These are phyloP conservation scores for Astraeus odoratus DNA, from an alignment of 768 basidiomycete species.

Conservation along the genomic window DNA sequence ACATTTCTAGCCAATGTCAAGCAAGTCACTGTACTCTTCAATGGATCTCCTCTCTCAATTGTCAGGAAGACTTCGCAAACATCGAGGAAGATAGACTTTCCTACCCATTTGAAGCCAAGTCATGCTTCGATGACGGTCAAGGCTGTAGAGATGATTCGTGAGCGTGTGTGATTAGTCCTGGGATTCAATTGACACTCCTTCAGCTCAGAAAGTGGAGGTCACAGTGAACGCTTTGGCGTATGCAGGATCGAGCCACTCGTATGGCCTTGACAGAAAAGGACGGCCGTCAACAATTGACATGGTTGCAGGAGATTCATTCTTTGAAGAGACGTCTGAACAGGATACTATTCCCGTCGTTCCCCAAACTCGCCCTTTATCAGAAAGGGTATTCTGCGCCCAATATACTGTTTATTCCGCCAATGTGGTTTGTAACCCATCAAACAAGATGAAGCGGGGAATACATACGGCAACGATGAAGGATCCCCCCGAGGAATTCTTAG, in stretches of 20 bases:
- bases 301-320: conserved; percentile 2
- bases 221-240: conserved; percentile 71
- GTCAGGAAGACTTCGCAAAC: background rate
- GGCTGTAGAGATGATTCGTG: conserved; percentile 2
- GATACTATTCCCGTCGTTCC: background rate
- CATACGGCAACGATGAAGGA: conserved; percentile 87
- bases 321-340: background rate
- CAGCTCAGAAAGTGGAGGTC: conserved; percentile 57
- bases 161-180: background rate
- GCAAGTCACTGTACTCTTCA: conserved; percentile 4
- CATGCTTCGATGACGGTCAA: conserved; percentile 56
- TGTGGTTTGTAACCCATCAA: conserved; percentile 48
- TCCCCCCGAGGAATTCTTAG: conserved; percentile 62
- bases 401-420: conserved; percentile 16
- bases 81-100: background rate
- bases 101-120: conserved; percentile 4
- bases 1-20: conserved; percentile 41
- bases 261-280: conserved; percentile 23
- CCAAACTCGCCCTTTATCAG: background rate
- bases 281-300: background rate
- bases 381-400: background rate
- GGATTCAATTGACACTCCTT: background rate
- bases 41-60: conserved; percentile 1
- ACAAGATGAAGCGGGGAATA: conserved; percentile 60
- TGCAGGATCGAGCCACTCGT: conserved; percentile 49